Evolutionary conservation across 768 basidiomycete species (phyloP).

Genomic region (Cantharellus cinnabarinus): DNA sequence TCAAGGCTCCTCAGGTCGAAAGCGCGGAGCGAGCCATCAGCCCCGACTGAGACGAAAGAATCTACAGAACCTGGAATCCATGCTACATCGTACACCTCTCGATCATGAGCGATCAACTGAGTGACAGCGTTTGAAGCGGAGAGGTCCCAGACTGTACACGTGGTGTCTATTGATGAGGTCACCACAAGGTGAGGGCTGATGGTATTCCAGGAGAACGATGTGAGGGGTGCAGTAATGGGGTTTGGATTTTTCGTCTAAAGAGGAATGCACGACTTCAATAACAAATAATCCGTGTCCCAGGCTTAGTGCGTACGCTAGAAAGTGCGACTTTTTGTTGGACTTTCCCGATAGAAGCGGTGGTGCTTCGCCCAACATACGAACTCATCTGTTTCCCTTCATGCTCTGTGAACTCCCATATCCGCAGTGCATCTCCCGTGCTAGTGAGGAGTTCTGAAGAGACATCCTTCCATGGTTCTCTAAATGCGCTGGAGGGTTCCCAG

Average conservation of each 20-base stretch:
- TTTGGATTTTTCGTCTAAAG: constrained; percentile 67
- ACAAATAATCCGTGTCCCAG: neutral
- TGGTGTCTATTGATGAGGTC: constrained; percentile 95
- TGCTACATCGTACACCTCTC: constrained; percentile 93
- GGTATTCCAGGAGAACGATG: constrained; percentile 96
- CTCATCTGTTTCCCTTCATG: constrained; percentile 32
- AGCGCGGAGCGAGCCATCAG: constrained; percentile 87
- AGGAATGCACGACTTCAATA: neutral
- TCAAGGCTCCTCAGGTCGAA: constrained; percentile 93
- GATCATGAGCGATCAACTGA: constrained; percentile 92
- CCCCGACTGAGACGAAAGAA: constrained; percentile 95
- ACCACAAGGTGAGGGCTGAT: constrained; percentile 79
- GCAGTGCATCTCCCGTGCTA: constrained; percentile 80
- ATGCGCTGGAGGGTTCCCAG: constrained; percentile 68
- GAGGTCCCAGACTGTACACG: constrained; percentile 98
- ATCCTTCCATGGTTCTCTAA: constrained; percentile 45
- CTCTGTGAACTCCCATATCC: constrained; percentile 74
- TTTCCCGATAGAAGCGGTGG: constrained; percentile 35
- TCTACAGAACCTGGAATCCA: constrained; percentile 93
- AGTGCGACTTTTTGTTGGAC: constrained; percentile 55
- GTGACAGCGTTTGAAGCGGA: constrained; percentile 85
- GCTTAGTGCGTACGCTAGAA: constrained; percentile 32
- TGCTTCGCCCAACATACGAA: constrained; percentile 47
- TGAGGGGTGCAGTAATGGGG: constrained; percentile 71
- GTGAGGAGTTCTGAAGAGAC: constrained; percentile 60